Base-by-base conservation (phyloP, 139 green algal species). In the Chlamydomonas asymmetrica region DNA sequence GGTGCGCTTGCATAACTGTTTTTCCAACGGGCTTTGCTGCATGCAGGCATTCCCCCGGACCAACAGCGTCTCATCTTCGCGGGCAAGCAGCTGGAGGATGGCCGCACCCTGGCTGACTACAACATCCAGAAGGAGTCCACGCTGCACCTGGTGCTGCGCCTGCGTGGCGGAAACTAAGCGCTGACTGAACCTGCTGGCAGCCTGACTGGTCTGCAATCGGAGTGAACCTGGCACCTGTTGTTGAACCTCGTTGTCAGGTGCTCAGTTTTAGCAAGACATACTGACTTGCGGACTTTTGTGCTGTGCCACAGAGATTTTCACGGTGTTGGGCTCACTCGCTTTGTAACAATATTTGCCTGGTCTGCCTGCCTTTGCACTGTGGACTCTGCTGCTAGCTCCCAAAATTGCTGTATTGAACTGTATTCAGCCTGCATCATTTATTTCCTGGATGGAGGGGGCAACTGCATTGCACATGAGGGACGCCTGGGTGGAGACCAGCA, bases 161-260 rank as follows among this genome's bases (percentile, higher is more conserved):
- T 70, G 63, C 63, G 63, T 16, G 63, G 63, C 56, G 63, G 63
- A 39, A 68, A 54, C n/a, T n/a, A n/a, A n/a, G n/a, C n/a, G n/a
- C n/a, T n/a, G n/a, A n/a, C n/a, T n/a, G n/a, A n/a, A n/a, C n/a
- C n/a, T n/a, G n/a, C n/a, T n/a, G n/a, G n/a, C n/a, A n/a, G n/a
- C n/a, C n/a, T n/a, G n/a, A n/a, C n/a, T n/a, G n/a, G n/a, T n/a
- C n/a, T n/a, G n/a, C n/a, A n/a, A n/a, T n/a, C n/a, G n/a, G n/a
- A n/a, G n/a, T n/a, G n/a, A n/a, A n/a, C n/a, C n/a, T n/a, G n/a
- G 92, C 93, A 97, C 84, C 96, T 97, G 62, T 97, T 97, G 63
- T 89, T 97, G 0, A 97, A 97, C 86, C 95, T 92, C 4, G 77
- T 97, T 23, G 27, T 5, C 18, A 37, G 13, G n/a, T n/a, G 3